phyloP scores from a whole-genome alignment of 176 grass and related monocot species.

The Cenchrus purpureus region DNA sequence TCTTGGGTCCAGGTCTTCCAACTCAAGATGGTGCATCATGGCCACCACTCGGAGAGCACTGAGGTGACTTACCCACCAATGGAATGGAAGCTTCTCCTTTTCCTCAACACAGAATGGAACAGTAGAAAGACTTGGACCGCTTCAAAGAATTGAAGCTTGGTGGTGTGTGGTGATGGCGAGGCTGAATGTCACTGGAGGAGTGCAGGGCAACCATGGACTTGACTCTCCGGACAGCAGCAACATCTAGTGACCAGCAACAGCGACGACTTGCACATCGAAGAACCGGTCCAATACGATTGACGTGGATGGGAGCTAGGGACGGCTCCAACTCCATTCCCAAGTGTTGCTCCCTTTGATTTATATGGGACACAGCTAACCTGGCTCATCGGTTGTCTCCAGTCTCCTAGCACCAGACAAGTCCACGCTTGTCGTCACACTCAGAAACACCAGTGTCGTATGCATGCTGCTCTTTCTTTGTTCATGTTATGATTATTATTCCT shows the following conservation, averaged over 20 bases:
- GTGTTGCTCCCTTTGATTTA: constrained; percentile 37
- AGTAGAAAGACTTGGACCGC: constrained; percentile 48
- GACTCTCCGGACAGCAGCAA: not conserved
- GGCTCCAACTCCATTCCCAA: not conserved
- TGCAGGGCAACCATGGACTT: constrained; percentile 48
- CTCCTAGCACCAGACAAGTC: constrained; percentile 46
- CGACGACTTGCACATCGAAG: constrained; percentile 30
- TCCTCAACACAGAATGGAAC: not conserved
- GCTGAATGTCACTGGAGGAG: constrained; percentile 7
- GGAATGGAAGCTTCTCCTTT: not conserved
- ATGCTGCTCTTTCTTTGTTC: not conserved
- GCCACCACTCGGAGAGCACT: constrained; percentile 8
- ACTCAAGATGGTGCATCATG: not conserved
- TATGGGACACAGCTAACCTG: not conserved
- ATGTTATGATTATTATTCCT: not conserved
- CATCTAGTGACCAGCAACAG: not conserved
- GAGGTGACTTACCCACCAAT: constrained; percentile 33
- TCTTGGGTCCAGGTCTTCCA: constrained; percentile 48
- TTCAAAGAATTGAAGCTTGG: constrained; percentile 40
- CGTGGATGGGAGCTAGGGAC: not conserved
- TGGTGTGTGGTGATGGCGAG: constrained; percentile 32
- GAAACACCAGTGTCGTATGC: not conserved
- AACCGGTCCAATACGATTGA: constrained; percentile 34
- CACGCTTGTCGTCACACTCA: not conserved
- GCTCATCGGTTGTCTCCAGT: constrained; percentile 23